Base-by-base conservation (phyloP, 2,329 filamentous ascomycete genomes). In the Trichoderma polysporum region DNA sequence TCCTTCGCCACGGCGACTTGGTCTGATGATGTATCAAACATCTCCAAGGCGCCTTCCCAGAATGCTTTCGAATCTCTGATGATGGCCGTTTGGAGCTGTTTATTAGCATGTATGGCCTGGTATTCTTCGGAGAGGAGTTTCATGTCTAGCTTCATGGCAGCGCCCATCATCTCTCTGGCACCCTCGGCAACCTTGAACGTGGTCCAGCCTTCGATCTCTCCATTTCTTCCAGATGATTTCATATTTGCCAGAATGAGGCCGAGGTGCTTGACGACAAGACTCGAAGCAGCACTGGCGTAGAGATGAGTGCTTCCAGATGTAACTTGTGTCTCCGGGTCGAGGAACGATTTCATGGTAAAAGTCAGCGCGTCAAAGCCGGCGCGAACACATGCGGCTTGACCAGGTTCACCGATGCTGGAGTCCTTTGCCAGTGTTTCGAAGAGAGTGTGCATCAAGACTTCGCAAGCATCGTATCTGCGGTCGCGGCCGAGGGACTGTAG, bases 1-100 rank as follows among this genome's bases (percentile, higher is more conserved):
- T 88, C 87, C 57, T 87, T 89, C 0, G 92, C 92, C n/a, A 97
- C 81, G 5, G 88, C 83, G n/a, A 90, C 79, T 70, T 91, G 86
- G 58, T 89, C 85, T 54, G 92, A 83, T 54, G 94, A 90, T 1
- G 88, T 85, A 69, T 92, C 90, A 90, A 94, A 97, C 49, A 97
- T 87, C 17, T 88, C 85, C 17, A 90, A 83, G 0, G 77, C 71
- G 5, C 73, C 75, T 61, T 78, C 73, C 79, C 79, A 80, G 37
- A 79, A 80, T 10, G 71, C 71, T 37, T 75, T 76, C 0, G 92
- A 94, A 66, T 92, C 86, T 19, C 90, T 88, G 70, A 87, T 87
- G 49, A 91, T 79, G 66, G 91, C 86, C 71, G 89, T 85, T 58
- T 90, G 90, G 22, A 93, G 84, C 50, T 85, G 82, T 50, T 84